Base-by-base conservation (phyloP, 192 early-diverging fungal genomes). In the Coemansia sp. region DNA sequence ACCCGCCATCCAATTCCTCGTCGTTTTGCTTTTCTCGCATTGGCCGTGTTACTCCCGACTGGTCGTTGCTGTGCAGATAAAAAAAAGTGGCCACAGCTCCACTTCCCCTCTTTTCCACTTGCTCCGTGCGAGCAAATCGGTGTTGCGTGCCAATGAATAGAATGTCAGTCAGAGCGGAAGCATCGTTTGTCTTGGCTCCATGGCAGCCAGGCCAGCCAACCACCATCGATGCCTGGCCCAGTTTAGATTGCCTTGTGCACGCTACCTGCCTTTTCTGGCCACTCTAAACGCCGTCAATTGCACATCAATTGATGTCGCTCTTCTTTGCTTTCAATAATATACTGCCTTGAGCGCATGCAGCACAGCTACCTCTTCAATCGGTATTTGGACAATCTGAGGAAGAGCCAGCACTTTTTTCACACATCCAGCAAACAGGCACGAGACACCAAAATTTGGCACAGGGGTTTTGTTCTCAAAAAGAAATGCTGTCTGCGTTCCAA, bases 171-270 rank as follows among this genome's bases (percentile, higher is more conserved):
- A 52, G 49, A 52, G 49, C 49, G 49, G 49, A 52, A 46, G 26
- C 26, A 12, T 23, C 46, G 46, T 23, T 48, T 2, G 2, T 29
- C 49, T 52, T 6, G 26, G 7, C 40, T 8, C 23, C 20, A 9
- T 13, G 20, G 23, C 26, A 52, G 49, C 49, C 15, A 48, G 6
- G 6, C 46, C 46, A 48, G 46, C n/a, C 49, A 29, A 52, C 49
- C 49, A 52, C 49, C n/a, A n/a, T n/a, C n/a, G 20, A 23, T 16
- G 49, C 26, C 49, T 13, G 49, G 15, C 18, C 18, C 40, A 18
- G 40, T 26, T 52, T 52, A n/a, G 49, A 52, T 52, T 21, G 49
- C 49, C 49, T 29, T 52, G 7, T 52, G 49, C 49, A 52, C 49
- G 49, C 49, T 52, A 23, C 49, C 49, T 52, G 21, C 49, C 26